phyloP scores from a whole-genome alignment of 345 rosid genomes.

The Passiflora organensis region DNA sequence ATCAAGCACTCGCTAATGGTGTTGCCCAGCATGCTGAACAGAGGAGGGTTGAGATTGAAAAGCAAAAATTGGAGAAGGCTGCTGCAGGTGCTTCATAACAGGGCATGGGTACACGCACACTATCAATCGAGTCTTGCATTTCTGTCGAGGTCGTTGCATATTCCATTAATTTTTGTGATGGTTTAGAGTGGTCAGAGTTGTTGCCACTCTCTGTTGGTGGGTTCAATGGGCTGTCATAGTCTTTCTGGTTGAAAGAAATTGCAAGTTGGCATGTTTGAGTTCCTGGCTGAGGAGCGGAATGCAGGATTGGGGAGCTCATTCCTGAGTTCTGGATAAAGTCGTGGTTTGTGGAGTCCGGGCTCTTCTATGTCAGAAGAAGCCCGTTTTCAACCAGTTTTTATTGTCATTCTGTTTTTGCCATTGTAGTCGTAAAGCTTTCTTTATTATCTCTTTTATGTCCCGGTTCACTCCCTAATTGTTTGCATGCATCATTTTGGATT shows the following conservation, averaged over 20 bases:
- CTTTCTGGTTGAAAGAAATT: neutral
- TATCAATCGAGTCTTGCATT: slow-evolving; percentile 14
- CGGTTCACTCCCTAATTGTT: neutral
- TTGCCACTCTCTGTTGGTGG: slow-evolving; percentile 11
- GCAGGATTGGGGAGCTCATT: slow-evolving; percentile 1
- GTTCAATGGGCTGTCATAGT: slow-evolving; percentile 17
- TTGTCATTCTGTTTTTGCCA: neutral
- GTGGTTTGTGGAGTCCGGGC: slow-evolving; percentile 11
- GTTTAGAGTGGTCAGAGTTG: slow-evolving; percentile 10
- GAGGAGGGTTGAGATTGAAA: slow-evolving; percentile 87
- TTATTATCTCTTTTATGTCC: neutral
- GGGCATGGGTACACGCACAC: neutral
- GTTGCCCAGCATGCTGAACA: slow-evolving; percentile 91
- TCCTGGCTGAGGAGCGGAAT: neutral
- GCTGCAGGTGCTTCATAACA: slow-evolving; percentile 38
- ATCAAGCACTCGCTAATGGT: slow-evolving; percentile 84
- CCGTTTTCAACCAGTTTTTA: neutral
- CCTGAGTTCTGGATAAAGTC: slow-evolving; percentile 1
- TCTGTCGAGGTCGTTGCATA: slow-evolving; percentile 14
- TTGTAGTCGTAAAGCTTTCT: neutral
- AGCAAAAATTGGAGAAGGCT: slow-evolving; percentile 76
- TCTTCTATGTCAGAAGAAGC: slow-evolving; percentile 14
- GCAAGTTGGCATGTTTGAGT: slow-evolving; percentile 5
- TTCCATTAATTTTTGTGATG: slow-evolving; percentile 20
- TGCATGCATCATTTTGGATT: neutral